Base-by-base conservation (phyloP, 352 stramenopile species). In the Phytopythium helicoides region DNA sequence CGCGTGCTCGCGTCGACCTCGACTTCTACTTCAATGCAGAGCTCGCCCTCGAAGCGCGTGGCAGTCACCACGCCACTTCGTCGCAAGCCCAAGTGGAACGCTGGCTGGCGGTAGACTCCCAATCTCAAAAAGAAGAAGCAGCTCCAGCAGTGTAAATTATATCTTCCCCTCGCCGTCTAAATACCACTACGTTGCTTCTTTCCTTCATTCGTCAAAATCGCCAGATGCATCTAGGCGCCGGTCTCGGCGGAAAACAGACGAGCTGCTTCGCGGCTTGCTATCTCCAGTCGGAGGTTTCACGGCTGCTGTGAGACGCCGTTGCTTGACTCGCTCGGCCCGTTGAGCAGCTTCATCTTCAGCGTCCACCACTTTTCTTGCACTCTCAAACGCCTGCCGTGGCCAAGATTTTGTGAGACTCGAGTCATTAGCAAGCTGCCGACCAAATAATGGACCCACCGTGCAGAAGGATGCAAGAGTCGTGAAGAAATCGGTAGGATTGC, bases 401-500 rank as follows among this genome's bases (percentile, higher is more conserved):
- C n/a, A n/a, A n/a, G n/a, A n/a, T n/a, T n/a, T n/a, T n/a, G n/a
- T n/a, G n/a, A n/a, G n/a, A n/a, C n/a, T n/a, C n/a, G n/a, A n/a
- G n/a, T n/a, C n/a, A n/a, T n/a, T n/a, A n/a, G 28, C 50, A 6
- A 26, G 31, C 39, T 23, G 47, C 12, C 2, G 26, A 25, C 1
- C 3, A 26, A 22, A 15, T 15, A 15, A 7, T 12, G 19, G 50
- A 21, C 66, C 15, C 55, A 86, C 71, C 56, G 58, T 56, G 55
- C 81, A 94, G 62, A 94, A 94, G 1, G 81, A 93, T 8, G 81
- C 59, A n/a, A 94, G 71, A 8, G 82, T 92, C 3, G 81, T 73
- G 51, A 94, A 94, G 51, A 94, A 92, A 15, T 86, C 72, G 6
- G 68, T 85, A 7, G 77, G 61, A 36, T 81, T 90, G 51, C 78